A percentile compares a stretch with the other conserved stretches of the same genome.
Evolutionary conservation across 306 rosid species (phyloP).

Genomic region (Cicer pinnatifidum): DNA sequence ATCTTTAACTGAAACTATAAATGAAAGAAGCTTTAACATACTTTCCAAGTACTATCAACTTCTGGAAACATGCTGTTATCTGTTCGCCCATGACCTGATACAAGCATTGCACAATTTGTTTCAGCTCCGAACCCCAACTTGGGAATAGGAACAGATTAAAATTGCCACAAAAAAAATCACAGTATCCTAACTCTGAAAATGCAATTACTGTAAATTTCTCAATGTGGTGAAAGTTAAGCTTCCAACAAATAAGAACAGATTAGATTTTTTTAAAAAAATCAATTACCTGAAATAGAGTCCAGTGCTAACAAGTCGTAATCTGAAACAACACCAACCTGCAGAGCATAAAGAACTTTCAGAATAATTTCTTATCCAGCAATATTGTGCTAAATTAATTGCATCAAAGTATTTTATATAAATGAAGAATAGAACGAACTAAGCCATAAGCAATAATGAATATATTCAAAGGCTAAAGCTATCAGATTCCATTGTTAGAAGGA

Average conservation of each 20-base stretch:
- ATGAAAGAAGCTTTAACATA: slow-evolving; percentile 49
- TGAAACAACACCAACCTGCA: slow-evolving; percentile 96
- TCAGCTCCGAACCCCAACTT: slow-evolving; percentile 25
- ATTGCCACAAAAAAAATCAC: background rate
- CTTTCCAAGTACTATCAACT: slow-evolving; percentile 92
- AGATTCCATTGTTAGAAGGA: slow-evolving; percentile 30
- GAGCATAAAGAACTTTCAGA: slow-evolving; percentile 40
- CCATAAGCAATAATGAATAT: slow-evolving; percentile 13
- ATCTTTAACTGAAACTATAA: background rate
- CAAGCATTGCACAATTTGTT: slow-evolving; percentile 35
- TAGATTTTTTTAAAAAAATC: background rate
- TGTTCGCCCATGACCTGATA: slow-evolving; percentile 64
- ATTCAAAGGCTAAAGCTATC: slow-evolving; percentile 27
- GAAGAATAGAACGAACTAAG: slow-evolving; percentile 12
- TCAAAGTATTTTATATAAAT: slow-evolving; percentile 17
- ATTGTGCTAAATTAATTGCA: slow-evolving; percentile 10
- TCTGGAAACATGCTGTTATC: slow-evolving; percentile 87
- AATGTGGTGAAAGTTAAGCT: slow-evolving; percentile 29
- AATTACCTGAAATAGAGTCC: slow-evolving; percentile 86
- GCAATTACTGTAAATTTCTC: slow-evolving; percentile 2
- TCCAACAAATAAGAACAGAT: slow-evolving; percentile 28
- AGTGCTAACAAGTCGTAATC: slow-evolving; percentile 93
- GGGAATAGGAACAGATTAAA: slow-evolving; percentile 18
- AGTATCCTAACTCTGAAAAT: slow-evolving; percentile 23
- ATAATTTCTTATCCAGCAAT: slow-evolving; percentile 28